Evolutionary conservation across 352 stramenopile genomes (phyloP), one percentile per base, ranked within the genome.

Genomic region (Pythium monospermum): DNA sequence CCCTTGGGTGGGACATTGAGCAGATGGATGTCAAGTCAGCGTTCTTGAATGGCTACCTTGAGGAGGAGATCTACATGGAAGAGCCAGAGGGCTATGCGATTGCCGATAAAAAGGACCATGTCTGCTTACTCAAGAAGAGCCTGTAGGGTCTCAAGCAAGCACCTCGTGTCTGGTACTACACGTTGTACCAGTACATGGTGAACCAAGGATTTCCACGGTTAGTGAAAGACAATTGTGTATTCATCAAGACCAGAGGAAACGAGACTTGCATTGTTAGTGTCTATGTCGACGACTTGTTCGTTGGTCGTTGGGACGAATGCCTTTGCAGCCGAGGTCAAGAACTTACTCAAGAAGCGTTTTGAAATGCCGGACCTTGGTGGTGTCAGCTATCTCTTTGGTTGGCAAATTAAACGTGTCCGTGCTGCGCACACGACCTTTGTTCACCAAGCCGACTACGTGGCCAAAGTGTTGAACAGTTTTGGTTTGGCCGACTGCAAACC

Each of bases 241-340:
- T 53, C 36, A 43, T 61, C 41, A 33, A 22, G 6, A 53, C 52
- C 12, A n/a, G 18, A 19, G 12, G n/a, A 30, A 27, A 22, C 13
- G 31, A 13, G 5, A 48, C 31, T 13, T 57, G 44, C 16, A 33
- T 56, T 10, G 15, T 69, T 22, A 49, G 28, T 27, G 47, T 55
- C 0, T 62, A 69, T 21, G 49, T 69, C 1, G 56, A 69, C 26
- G 61, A 69, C 27, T 40, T 69, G 7, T 6, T 69, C n/a, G n/a
- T n/a, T n/a, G 30, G 19, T 65, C n/a, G 47, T 52, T 1, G 44
- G 30, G 7, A 25, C 28, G 15, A n/a, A 43, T 26, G 10, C 8
- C 16, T 36, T 54, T 10, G 39, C 57, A 7, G 10, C 44, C 2
- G 36, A 52, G 3, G 18, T 69, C 46, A 53, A 57, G 15, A 6